phyloP scores from a whole-genome alignment of 2,329 filamentous ascomycete genomes.

The Fusarium sp. region DNA sequence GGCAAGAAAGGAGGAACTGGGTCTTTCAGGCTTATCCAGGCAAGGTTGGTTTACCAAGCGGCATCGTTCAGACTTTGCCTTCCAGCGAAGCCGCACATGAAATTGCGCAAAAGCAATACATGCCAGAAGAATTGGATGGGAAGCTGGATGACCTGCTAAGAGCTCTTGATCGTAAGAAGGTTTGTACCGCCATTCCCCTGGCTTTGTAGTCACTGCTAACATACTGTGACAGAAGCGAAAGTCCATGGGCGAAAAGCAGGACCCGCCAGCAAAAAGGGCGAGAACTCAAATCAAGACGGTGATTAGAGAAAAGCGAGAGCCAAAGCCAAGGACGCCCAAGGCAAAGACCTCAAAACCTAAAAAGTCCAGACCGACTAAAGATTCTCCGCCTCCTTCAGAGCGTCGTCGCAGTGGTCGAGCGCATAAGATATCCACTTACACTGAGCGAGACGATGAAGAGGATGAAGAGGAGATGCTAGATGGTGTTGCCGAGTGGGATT shows the following conservation, averaged over 20 bases:
- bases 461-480: conserved; percentile 72
- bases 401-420: conserved; percentile 68
- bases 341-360: conserved; percentile 52
- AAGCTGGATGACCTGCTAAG: conserved; percentile 76
- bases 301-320: conserved; percentile 52
- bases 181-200: conserved; percentile 46
- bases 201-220: conserved; percentile 39
- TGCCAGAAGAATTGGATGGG: conserved; percentile 81
- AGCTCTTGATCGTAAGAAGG: conserved; percentile 79
- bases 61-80: conserved; percentile 79
- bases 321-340: conserved; percentile 52
- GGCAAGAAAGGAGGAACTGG: conserved; percentile 88
- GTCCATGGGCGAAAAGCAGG: conserved; percentile 61
- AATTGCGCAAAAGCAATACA: conserved; percentile 86
- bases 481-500: conserved; percentile 70
- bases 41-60: conserved; percentile 83
- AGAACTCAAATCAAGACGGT: conserved; percentile 54
- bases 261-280: conserved; percentile 56
- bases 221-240: conserved; percentile 65
- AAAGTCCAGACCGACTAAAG: conserved; percentile 45
- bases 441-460: conserved; percentile 67
- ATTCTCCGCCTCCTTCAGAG: conserved; percentile 55
- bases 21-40: conserved; percentile 84
- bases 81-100: conserved; percentile 83
- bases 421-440: conserved; percentile 61